Evolutionary conservation across 805 yeast species (phyloP), one percentile per base, ranked within the genome.

Genomic region (Ogataea wickerhamii): DNA sequence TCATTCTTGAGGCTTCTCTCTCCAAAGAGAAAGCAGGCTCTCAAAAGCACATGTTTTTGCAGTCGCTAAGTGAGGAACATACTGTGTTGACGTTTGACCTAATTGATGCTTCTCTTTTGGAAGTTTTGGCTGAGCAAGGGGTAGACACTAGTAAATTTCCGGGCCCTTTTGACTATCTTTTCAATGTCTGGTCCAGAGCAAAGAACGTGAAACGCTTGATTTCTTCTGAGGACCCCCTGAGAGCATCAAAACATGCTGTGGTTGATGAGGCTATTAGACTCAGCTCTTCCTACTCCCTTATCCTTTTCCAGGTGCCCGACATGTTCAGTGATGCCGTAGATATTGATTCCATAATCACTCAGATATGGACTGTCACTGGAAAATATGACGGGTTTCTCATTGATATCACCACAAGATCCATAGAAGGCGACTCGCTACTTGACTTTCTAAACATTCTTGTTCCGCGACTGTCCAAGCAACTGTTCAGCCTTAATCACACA

Each of bases 221-320:
- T 23, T 61, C 66, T 41, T 55, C 62, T 32, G 71, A 70, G 48
- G 70, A 71, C 41, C 56, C 65, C 3, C 40, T 60, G 12, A 58
- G 62, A 37, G 56, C 57, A 1, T 52, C 52, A 12, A 74, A 76
- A 43, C 25, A 64, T 2, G 52, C 50, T 5, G 40, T 77, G 5
- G 59, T 78, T 35, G 66, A 70, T 38, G 78, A 77, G 41, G 61
- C 75, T 18, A 68, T 74, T 32, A 58, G 73, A 28, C 63, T 74
- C 28, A 55, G 75, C 12, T 63, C 78, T 11, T 78, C 83, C 18
- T 85, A 80, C 58, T 87, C 86, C 0, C 64, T 80, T 20, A 79
- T 84, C 17, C 60, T 80, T 17, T 80, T 84, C 53, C 87, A 80
- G 57, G 73, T 79, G 3, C 81, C 84, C 7, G 89, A 81, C 38